Base-by-base conservation (phyloP, 2,329 filamentous ascomycete species). In the Erysiphe pulchra region DNA sequence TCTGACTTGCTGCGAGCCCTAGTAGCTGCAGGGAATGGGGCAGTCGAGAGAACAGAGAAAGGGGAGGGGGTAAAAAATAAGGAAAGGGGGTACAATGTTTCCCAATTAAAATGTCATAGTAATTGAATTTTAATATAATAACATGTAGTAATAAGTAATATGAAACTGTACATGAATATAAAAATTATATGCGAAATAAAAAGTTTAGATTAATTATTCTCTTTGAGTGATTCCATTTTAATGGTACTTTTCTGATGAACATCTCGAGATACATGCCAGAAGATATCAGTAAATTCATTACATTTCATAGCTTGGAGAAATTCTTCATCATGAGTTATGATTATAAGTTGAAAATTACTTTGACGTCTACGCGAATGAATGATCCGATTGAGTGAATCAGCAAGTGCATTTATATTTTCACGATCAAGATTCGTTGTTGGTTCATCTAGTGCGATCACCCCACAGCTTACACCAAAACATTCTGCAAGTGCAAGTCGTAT, bases 301-400 rank as follows among this genome's bases (percentile, higher is more conserved):
- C 85, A 93, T 53, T 85, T 77, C 90, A 98, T 98, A 57, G 85
- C 75, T 46, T 80, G 72, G 57, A 98, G 59, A 56, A 98, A 98
- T 56, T 93, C 84, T 63, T 95, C 92, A 63, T 98, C 90, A 67
- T 98, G 90, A 4, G 90, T 98, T 60, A 98, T 98, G 56, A 98
- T 83, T 57, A 98, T 90, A 47, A 98, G 73, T 66, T 98, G 92
- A 62, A 98, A 94, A 60, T 98, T 98, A 47, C 76, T 73, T 68
- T 98, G 90, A 50, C 78, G 74, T 59, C 80, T 75, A 8, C 92
- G 75, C 14, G 77, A 65, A 54, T 79, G 71, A 63, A 98, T 95
- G 57, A 98, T 93, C 55, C 77, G 73, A 56, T 90, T 79, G 55
- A 98, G 64, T 42, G 80, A 83, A 59, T 80, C 71, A 9, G 90